Conservation (phyloP, 1,139 yeast genomes). For the Debaryomycetaceae sp. region DNA sequence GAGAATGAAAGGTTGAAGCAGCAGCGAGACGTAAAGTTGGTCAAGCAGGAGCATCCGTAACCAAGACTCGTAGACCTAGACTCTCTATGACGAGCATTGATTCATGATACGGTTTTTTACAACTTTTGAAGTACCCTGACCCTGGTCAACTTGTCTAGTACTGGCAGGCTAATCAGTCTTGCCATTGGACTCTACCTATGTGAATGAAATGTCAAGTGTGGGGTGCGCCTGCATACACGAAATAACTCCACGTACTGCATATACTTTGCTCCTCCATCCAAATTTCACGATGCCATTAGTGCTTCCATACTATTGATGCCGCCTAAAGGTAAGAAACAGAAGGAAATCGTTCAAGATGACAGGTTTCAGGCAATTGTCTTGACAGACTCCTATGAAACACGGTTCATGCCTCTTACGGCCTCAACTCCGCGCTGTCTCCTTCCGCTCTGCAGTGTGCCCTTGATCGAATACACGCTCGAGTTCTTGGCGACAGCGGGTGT, state of each 20-base stretch:
- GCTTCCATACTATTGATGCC: too few relatives aligned
- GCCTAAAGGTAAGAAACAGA: conserved; percentile 40
- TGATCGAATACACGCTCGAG: conserved; percentile 89
- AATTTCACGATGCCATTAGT: too few relatives aligned
- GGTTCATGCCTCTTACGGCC: conserved; percentile 86
- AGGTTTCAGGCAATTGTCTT: conserved; percentile 87
- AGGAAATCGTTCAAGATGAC: conserved; percentile 55
- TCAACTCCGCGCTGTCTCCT: conserved; percentile 79
- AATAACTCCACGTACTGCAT: not conserved
- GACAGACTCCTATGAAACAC: conserved; percentile 84
- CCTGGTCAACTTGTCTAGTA: too few relatives aligned
- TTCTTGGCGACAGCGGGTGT: conserved; percentile 88
- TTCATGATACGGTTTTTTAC: too few relatives aligned
- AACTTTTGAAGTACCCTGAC: too few relatives aligned
- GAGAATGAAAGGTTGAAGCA: not conserved
- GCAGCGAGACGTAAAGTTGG: too few relatives aligned
- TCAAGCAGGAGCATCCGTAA: conserved; percentile 6
- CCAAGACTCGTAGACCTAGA: not conserved
- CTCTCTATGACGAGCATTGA: too few relatives aligned
- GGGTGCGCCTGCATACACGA: not conserved
- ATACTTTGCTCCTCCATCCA: not conserved
- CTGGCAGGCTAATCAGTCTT: too few relatives aligned
- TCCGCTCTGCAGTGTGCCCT: conserved; percentile 87
- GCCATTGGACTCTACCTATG: too few relatives aligned
- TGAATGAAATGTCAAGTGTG: too few relatives aligned